Conservation (phyloP, 2,329 filamentous ascomycete genomes). For the Trichoderma sp. region DNA sequence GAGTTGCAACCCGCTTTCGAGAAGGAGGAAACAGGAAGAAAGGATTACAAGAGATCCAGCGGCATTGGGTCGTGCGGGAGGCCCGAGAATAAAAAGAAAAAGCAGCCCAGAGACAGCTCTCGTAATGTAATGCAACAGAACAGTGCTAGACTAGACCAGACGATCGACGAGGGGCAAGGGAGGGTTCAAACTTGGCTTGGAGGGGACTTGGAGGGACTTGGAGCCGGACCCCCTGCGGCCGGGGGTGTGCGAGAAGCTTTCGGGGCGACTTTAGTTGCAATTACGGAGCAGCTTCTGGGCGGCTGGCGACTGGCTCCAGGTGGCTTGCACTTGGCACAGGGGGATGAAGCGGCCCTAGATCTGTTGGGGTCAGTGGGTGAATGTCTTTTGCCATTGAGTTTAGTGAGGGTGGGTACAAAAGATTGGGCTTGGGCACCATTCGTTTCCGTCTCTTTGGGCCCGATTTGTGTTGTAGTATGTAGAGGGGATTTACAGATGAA, state of each 20-base stretch:
- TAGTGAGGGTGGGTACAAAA: not conserved
- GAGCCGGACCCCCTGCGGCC: not conserved
- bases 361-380: conserved; percentile 20
- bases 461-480: not conserved
- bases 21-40: not conserved
- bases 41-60: not conserved
- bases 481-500: not conserved
- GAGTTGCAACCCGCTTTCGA: conserved; percentile 2
- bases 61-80: not conserved
- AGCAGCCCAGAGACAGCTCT: not conserved
- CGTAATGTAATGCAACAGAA: not conserved
- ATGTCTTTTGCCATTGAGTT: conserved; percentile 9
- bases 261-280: not conserved
- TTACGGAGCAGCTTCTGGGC: conserved; percentile 4
- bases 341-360: conserved; percentile 9
- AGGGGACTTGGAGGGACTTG: not conserved
- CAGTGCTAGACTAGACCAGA: not conserved
- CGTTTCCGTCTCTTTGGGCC: not conserved
- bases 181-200: not conserved
- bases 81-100: not conserved
- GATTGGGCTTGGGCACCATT: not conserved
- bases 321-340: conserved; percentile 2
- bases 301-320: conserved; percentile 8
- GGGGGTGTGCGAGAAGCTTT: conserved; percentile 15
- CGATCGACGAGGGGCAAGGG: conserved; percentile 5